Evolutionary conservation across 106 monocot genomes (phyloP).

Genomic region (Posidonia australis): DNA sequence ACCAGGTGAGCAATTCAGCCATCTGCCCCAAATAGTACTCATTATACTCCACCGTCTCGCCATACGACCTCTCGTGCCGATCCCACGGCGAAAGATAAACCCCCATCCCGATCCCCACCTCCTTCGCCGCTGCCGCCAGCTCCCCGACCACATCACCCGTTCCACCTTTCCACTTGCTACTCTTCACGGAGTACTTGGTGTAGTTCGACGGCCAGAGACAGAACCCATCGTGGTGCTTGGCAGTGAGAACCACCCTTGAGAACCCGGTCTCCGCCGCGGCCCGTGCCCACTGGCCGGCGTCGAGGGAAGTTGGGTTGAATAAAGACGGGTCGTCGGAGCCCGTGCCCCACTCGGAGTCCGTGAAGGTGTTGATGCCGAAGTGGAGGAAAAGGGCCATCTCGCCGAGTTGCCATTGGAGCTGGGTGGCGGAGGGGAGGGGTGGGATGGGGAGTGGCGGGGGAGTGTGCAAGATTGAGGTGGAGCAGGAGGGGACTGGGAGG

Average conservation of each 20-base stretch:
- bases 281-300: conserved; percentile 72
- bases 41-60: conserved; percentile 66
- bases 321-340: conserved; percentile 48
- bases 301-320: conserved; percentile 48
- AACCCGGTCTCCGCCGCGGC: conserved; percentile 50
- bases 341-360: conserved; percentile 88
- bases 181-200: conserved; percentile 75
- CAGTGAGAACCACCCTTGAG: conserved; percentile 58
- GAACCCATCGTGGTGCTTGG: conserved; percentile 98
- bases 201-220: conserved; percentile 89
- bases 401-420: conserved; percentile 69
- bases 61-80: conserved; percentile 64
- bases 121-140: conserved; percentile 49
- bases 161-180: conserved; percentile 52
- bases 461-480: background rate
- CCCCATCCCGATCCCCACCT: conserved; percentile 59
- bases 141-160: conserved; percentile 71
- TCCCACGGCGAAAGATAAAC: conserved; percentile 95
- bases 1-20: conserved; percentile 74
- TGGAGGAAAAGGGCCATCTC: conserved; percentile 96
- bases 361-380: conserved; percentile 98
- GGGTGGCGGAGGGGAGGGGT: conserved; percentile 58
- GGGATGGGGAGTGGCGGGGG: conserved; percentile 67
- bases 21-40: conserved; percentile 85
- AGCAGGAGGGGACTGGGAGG: conserved; percentile 6